phyloP scores from a whole-genome alignment of 306 rosid species.

The Inga leiocalycina region DNA sequence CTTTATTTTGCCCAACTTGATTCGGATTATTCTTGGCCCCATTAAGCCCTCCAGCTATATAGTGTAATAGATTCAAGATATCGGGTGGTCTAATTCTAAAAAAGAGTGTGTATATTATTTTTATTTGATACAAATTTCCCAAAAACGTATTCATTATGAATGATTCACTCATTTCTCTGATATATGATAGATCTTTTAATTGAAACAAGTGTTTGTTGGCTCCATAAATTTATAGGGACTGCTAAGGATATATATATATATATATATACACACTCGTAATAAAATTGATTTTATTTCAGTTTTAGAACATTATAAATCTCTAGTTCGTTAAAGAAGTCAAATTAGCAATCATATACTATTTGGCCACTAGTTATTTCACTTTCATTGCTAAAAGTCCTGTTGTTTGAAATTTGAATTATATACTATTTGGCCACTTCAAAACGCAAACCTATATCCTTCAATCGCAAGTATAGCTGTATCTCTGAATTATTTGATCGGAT shows the following conservation, averaged over 20 bases:
- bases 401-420: background rate
- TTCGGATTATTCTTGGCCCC: no score
- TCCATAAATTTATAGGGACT: background rate
- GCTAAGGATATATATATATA: no score
- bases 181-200: background rate
- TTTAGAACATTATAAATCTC: background rate
- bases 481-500: background rate
- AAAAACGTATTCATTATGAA: background rate
- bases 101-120: no score
- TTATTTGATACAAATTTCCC: no score
- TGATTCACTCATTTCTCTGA: background rate
- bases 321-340: background rate
- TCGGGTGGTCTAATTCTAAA: background rate
- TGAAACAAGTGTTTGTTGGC: background rate
- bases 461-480: background rate
- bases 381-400: background rate
- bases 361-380: background rate
- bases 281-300: background rate
- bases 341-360: background rate
- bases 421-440: background rate
- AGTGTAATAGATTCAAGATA: background rate
- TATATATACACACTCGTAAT: no score
- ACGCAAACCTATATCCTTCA: background rate
- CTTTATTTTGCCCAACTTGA: no score
- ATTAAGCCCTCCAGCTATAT: background rate